Evolutionary conservation across 495 filamentous ascomycete genomes (phyloP), one percentile per base, ranked within the genome.

Genomic region (Talaromyces liani): DNA sequence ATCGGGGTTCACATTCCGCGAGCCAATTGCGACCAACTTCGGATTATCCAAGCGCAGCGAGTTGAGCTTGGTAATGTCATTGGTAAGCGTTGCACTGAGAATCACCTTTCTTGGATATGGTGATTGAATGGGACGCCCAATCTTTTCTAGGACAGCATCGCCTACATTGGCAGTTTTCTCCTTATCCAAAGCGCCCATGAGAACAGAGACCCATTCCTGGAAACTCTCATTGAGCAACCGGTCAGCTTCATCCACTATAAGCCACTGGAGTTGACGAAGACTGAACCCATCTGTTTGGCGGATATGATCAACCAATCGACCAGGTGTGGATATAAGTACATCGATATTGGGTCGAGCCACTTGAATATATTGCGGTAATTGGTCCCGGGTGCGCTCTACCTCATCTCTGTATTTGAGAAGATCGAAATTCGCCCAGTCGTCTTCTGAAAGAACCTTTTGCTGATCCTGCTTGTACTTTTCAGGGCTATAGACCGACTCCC

Each of bases 191-290:
- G 80, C 83, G 2, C 79, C 80, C 70, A 91, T 86, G 4, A 96
- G 84, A 2, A 87, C 73, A 58, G 88, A 85, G 5, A 95, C 80
- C 91, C 93, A 98, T 68, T 94, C 88, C 69, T 97, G 93, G 71
- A 93, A 98, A 65, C 88, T 91, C 71, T 97, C 90, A 20, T 92
- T 89, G 3, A 98, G 86, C 6, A 98, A 77, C 65, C 93, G 86
- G 73, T 98, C 94, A 0, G 93, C 94, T 76, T 98, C 94, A 69
- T 98, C 94, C 33, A 98, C 89, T 20, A 96, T 85, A 20, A 93
- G 80, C 92, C 91, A 98, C 65, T 87, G 83, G 6, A 94, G 80
- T 73, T 88, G 82, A 36, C 87, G 80, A 57, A 92, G 78, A 3
- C 80, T 85, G 69, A 96, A 96, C 2, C 93, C 90, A 10, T 84